A percentile compares a stretch with the other conserved stretches of the same genome.
Conservation (phyloP, 129 eudicot genomes). For the Tagetes erecta region DNA sequence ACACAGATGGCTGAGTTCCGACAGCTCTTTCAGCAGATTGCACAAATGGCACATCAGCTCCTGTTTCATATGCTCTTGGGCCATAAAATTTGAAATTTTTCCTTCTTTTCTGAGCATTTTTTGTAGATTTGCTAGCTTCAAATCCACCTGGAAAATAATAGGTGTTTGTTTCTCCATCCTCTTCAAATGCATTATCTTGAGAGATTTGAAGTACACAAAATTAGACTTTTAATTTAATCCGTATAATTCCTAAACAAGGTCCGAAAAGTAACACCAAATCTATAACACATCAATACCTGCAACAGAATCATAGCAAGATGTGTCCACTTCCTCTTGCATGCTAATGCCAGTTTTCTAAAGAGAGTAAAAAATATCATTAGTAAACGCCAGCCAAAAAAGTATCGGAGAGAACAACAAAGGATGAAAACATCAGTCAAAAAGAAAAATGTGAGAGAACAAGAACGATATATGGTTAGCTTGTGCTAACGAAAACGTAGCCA, state of each 20-base stretch:
- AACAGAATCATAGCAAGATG: conserved; percentile 68
- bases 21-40: conserved; percentile 52
- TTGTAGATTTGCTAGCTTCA: conserved; percentile 58
- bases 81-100: conserved; percentile 48
- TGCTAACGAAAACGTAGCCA: neutral
- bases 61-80: conserved; percentile 59
- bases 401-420: neutral
- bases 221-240: conserved; percentile 1
- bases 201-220: conserved; percentile 44
- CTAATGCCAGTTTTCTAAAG: conserved; percentile 62
- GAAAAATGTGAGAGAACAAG: too few relatives aligned
- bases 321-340: conserved; percentile 75
- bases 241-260: neutral
- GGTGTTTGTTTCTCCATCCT: conserved; percentile 75
- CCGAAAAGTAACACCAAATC: neutral
- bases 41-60: conserved; percentile 44
- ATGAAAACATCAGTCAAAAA: too few relatives aligned
- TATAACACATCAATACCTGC: conserved; percentile 49
- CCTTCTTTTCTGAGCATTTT: conserved; percentile 57
- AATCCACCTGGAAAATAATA: conserved; percentile 58
- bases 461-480: too few relatives aligned
- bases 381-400: neutral
- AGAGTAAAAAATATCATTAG: conserved; percentile 11
- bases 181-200: conserved; percentile 65
- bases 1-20: conserved; percentile 51